A percentile compares a stretch with the other conserved stretches of the same genome.
phyloP scores from a whole-genome alignment of 1,284 basidiomycete species.

The Sporisorium graminicola region DNA sequence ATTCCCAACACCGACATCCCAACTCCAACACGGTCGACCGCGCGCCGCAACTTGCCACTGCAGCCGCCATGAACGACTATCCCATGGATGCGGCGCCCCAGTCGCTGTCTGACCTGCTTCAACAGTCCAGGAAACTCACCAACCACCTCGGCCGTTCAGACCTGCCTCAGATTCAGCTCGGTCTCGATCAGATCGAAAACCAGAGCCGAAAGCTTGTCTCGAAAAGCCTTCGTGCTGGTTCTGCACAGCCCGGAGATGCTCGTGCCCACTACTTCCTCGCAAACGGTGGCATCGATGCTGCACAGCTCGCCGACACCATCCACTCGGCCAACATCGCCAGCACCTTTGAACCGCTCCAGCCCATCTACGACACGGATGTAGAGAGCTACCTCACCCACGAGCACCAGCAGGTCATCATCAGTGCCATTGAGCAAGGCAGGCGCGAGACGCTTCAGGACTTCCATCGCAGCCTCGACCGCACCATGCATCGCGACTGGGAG shows the following conservation, averaged over 20 bases:
- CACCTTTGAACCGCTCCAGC: constrained; percentile 89
- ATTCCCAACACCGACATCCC: background rate
- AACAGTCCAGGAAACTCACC: constrained; percentile 67
- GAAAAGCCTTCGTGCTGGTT: constrained; percentile 64
- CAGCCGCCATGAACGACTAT: constrained; percentile 50
- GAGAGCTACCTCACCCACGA: constrained; percentile 84
- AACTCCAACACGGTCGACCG: background rate
- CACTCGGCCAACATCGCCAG: constrained; percentile 83
- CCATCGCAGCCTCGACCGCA: constrained; percentile 81
- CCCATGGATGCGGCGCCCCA: constrained; percentile 54
- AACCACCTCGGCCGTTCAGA: constrained; percentile 73
- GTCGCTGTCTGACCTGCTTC: constrained; percentile 64
- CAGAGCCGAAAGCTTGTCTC: constrained; percentile 72
- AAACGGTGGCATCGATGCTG: constrained; percentile 88
- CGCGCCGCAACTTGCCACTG: background rate
- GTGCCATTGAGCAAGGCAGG: constrained; percentile 89
- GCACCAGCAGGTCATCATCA: constrained; percentile 92
- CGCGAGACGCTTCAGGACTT: constrained; percentile 87
- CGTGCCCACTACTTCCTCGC: constrained; percentile 76
- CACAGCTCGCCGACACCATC: constrained; percentile 82
- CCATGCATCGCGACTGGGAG: constrained; percentile 87
- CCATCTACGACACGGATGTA: constrained; percentile 89
- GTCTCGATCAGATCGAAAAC: constrained; percentile 90
- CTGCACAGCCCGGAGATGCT: constrained; percentile 75
- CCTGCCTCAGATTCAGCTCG: constrained; percentile 85